Evolutionary conservation across 75 land plant species (phyloP).

Genomic region (Selaginella moellendorffii): DNA sequence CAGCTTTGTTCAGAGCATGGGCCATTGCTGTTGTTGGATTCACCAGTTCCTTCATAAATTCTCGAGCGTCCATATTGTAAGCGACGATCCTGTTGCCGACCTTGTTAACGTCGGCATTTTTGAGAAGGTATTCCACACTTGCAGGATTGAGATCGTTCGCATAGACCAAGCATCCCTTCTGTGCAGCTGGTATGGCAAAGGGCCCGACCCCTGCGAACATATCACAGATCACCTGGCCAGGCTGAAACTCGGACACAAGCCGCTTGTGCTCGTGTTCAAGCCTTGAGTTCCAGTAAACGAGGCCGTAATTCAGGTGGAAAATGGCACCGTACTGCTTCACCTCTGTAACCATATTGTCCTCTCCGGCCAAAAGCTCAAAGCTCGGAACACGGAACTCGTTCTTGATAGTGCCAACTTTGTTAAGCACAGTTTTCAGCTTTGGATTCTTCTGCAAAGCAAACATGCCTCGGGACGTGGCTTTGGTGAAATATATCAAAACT

Average conservation of each 20-base stretch:
- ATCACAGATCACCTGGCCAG: slow-evolving; percentile 66
- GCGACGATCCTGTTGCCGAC: slow-evolving; percentile 38
- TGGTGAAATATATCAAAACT: slow-evolving; percentile 12
- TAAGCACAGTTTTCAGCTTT: slow-evolving; percentile 65
- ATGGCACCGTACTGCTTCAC: slow-evolving; percentile 93
- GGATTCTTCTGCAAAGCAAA: slow-evolving; percentile 68
- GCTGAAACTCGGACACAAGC: slow-evolving; percentile 45
- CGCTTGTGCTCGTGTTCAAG: slow-evolving; percentile 86
- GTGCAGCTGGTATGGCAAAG: slow-evolving; percentile 89
- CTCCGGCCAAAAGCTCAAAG: slow-evolving; percentile 78
- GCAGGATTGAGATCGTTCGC: slow-evolving; percentile 94
- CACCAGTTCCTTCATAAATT: slow-evolving; percentile 29
- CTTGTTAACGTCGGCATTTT: slow-evolving; percentile 69
- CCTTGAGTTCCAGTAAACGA: slow-evolving; percentile 94
- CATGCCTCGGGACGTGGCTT: not conserved
- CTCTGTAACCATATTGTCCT: slow-evolving; percentile 64
- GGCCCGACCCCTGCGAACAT: slow-evolving; percentile 98
- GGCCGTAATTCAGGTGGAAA: slow-evolving; percentile 78
- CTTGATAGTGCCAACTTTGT: slow-evolving; percentile 69
- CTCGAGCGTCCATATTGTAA: slow-evolving; percentile 82
- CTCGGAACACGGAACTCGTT: slow-evolving; percentile 91
- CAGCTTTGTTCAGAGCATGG: not conserved
- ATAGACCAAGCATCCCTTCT: slow-evolving; percentile 70
- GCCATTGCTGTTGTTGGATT: too few species aligned
- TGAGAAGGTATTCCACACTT: slow-evolving; percentile 48